phyloP scores from a whole-genome alignment of 1,139 yeast genomes.

The Zygoascus meyerae region DNA sequence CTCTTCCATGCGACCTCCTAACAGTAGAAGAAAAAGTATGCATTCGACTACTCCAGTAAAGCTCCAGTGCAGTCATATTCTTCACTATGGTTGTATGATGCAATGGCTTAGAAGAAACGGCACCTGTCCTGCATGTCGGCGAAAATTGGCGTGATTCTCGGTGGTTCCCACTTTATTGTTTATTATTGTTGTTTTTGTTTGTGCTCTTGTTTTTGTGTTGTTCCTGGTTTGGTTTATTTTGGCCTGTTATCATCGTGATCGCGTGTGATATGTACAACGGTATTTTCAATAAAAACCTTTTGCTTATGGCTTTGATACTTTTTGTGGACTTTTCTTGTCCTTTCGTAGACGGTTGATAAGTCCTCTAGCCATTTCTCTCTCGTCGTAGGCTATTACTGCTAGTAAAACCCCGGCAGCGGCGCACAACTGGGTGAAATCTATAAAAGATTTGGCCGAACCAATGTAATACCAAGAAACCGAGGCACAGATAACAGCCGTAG shows the following conservation, averaged over 20 bases:
- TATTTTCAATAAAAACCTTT: neutral
- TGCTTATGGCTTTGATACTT: slow-evolving; percentile 1
- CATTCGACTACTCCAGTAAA: slow-evolving; percentile 14
- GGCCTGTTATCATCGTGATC: too few species aligned
- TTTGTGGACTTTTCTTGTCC: slow-evolving; percentile 5
- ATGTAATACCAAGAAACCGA: slow-evolving; percentile 14
- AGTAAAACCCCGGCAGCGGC: slow-evolving; percentile 7
- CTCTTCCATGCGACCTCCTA: neutral
- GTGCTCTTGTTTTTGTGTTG: slow-evolving; percentile 2
- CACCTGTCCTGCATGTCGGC: slow-evolving; percentile 27
- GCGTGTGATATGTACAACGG: too few species aligned
- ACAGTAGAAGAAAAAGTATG: neutral
- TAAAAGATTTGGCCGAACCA: slow-evolving; percentile 12
- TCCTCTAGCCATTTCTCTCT: slow-evolving; percentile 4
- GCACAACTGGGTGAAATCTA: slow-evolving; percentile 11
- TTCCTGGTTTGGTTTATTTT: neutral
- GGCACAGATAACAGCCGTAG: slow-evolving; percentile 11
- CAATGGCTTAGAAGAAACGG: slow-evolving; percentile 81
- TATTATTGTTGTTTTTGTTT: slow-evolving; percentile 4
- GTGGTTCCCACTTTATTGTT: neutral
- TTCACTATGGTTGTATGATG: slow-evolving; percentile 75
- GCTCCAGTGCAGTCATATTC: slow-evolving; percentile 63
- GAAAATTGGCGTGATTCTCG: slow-evolving; percentile 6
- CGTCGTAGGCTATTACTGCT: too few species aligned
- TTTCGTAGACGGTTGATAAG: slow-evolving; percentile 5